These are phyloP conservation scores for Fraxinus cuspidata DNA, from an alignment of 257 asterid genomes.

Conservation along the genomic window DNA sequence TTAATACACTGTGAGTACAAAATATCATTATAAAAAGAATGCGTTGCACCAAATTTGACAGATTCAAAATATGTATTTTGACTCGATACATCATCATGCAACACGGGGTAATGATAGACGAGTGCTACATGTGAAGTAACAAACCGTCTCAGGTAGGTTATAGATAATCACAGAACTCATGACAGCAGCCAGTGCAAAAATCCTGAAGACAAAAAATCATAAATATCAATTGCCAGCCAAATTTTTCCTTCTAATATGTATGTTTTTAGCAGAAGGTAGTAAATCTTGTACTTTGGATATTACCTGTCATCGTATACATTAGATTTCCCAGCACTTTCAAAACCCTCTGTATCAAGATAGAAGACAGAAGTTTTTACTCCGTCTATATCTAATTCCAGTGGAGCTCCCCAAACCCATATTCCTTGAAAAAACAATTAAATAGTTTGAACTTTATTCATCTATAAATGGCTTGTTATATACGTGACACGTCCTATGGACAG, in stretches of 20 bases:
- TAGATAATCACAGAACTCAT: slow-evolving; percentile 94
- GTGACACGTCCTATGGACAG: background rate
- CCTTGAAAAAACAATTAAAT: slow-evolving; percentile 46
- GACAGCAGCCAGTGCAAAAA: slow-evolving; percentile 89
- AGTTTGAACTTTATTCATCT: background rate
- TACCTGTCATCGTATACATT: slow-evolving; percentile 96
- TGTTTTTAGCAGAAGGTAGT: background rate
- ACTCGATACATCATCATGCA: background rate
- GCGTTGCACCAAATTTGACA: too few relatives aligned
- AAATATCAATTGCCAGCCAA: slow-evolving; percentile 14
- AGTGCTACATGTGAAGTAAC: slow-evolving; percentile 38
- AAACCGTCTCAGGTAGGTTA: slow-evolving; percentile 96
- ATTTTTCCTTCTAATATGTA: background rate
- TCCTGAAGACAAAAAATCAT: slow-evolving; percentile 50
- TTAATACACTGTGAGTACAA: background rate
- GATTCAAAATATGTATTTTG: background rate
- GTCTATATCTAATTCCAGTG: slow-evolving; percentile 62
- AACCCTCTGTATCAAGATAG: slow-evolving; percentile 96
- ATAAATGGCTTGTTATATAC: background rate
- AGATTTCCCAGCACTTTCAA: slow-evolving; percentile 97
- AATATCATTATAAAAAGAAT: too few relatives aligned
- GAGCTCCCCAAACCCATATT: slow-evolving; percentile 97
- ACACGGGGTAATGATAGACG: slow-evolving; percentile 8
- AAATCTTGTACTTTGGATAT: slow-evolving; percentile 22
- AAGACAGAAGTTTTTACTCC: slow-evolving; percentile 89